phyloP scores from a whole-genome alignment of 1,284 basidiomycete genomes.

The Leccinum pachyderme region DNA sequence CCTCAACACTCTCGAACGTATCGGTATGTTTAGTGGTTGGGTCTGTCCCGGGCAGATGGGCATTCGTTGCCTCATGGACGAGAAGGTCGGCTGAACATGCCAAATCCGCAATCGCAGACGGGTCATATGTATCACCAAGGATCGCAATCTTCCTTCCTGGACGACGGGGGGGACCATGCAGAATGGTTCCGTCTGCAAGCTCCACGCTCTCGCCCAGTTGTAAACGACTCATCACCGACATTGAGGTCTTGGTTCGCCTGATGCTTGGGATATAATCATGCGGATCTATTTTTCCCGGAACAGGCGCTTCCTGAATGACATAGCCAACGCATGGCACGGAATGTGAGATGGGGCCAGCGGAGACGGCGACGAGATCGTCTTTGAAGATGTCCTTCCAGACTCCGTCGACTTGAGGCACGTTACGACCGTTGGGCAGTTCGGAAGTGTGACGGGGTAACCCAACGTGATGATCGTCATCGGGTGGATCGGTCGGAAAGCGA shows the following conservation, averaged over 20 bases:
- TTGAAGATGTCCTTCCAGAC: slow-evolving; percentile 71
- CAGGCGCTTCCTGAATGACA: slow-evolving; percentile 73
- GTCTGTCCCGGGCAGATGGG: slow-evolving; percentile 74
- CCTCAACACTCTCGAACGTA: slow-evolving; percentile 62
- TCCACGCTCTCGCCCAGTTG: slow-evolving; percentile 68
- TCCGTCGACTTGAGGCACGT: slow-evolving; percentile 64
- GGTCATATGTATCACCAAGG: slow-evolving; percentile 81
- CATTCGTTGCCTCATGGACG: slow-evolving; percentile 91
- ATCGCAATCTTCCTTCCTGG: slow-evolving; percentile 75
- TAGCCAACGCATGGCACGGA: slow-evolving; percentile 84
- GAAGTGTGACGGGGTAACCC: slow-evolving; percentile 45
- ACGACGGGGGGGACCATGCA: slow-evolving; percentile 68
- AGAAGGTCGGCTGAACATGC: slow-evolving; percentile 64
- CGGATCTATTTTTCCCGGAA: slow-evolving; percentile 75
- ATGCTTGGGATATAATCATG: slow-evolving; percentile 61
- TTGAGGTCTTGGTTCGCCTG: slow-evolving; percentile 69
- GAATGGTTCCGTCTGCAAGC: slow-evolving; percentile 75
- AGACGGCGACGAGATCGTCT: slow-evolving; percentile 64
- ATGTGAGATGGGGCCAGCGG: slow-evolving; percentile 82
- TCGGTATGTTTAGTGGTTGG: slow-evolving; percentile 53
- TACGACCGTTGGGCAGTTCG: slow-evolving; percentile 65
- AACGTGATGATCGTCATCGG: slow-evolving; percentile 44
- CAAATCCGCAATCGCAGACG: slow-evolving; percentile 58
- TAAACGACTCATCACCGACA: slow-evolving; percentile 67
- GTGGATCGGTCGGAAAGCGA: slow-evolving; percentile 57